Base-by-base conservation (phyloP, 805 yeast genomes). In the Monosporozyma solicola region DNA sequence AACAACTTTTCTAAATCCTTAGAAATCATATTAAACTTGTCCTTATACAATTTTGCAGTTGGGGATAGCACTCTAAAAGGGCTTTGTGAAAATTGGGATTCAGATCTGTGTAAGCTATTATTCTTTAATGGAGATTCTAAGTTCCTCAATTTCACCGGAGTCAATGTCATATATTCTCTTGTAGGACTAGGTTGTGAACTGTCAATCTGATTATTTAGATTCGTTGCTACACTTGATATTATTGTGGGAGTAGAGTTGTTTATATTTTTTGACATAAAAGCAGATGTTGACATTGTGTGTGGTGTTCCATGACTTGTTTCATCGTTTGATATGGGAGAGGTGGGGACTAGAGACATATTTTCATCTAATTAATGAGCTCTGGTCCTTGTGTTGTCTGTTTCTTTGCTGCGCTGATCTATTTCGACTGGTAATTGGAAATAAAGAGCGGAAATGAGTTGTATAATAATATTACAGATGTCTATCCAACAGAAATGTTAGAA, bases 1-100 rank as follows among this genome's bases (percentile, higher is more conserved):
- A 74, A 56, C n/a, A 69, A 49, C 24, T 62, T 57, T 55, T 63
- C 67, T 32, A 69, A 51, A 48, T 69, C 69, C 31, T 57, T 57
- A 2, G 72, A 64, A 13, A 69, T 64, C 29, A 63, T 54, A 32
- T 60, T 61, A 37, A 67, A 69, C 51, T 66, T 64, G 49, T 68
- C 72, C 39, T 56, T 61, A 55, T 63, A 64, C 5, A 59, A 53
- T 16, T 47, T 47, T 27, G 45, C 48, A 16, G 53, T 51, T 24
- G 56, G 55, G 10, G 54, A 47, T 15, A 32, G 13, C 13, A 25
- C 15, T 27, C 35, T 31, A 22, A 44, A 11, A 13, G 52, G 52
- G n/a, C 50, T 47, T 37, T 44, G 43, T 6, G 51, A 25, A 31
- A 41, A 41, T 13, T 27, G 22, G 15, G 32, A 24, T 24, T 16